Conservation (phyloP, 2,329 filamentous ascomycete genomes). For the Neoscytalidium dimidiatum region DNA sequence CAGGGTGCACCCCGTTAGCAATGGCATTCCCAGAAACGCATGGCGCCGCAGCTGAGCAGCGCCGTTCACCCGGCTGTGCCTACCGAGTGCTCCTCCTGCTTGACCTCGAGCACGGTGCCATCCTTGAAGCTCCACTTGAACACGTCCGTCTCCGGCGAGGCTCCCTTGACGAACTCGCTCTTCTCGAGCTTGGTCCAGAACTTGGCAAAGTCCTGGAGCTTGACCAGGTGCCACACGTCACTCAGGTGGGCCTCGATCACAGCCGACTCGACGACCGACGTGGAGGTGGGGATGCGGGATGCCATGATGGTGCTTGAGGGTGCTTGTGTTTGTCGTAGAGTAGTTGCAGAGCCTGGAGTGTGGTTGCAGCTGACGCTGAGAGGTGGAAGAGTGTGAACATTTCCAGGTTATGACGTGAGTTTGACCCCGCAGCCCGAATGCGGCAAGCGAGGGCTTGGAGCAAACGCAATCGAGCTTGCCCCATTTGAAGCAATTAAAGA, state of each 20-base stretch:
- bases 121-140: conserved; percentile 73
- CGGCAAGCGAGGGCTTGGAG: conserved; percentile 4
- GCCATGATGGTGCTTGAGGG: conserved; percentile 5
- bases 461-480: neutral
- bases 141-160: conserved; percentile 65
- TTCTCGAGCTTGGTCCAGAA: conserved; percentile 67
- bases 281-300: conserved; percentile 63
- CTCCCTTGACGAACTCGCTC: conserved; percentile 65
- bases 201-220: conserved; percentile 67
- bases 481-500: neutral
- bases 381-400: neutral
- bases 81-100: conserved; percentile 75
- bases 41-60: neutral
- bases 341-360: neutral
- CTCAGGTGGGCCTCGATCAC: conserved; percentile 69
- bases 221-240: conserved; percentile 73
- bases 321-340: neutral
- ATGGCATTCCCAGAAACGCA: neutral
- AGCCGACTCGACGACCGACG: conserved; percentile 65
- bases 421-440: conserved; percentile 15
- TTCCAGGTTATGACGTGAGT: conserved; percentile 9
- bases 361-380: neutral
- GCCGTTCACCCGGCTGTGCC: conserved; percentile 27
- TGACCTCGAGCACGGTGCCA: conserved; percentile 67
- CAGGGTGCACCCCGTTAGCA: neutral